These are phyloP conservation scores for Mycena filopes DNA, from an alignment of 768 basidiomycete species.

Conservation along the genomic window DNA sequence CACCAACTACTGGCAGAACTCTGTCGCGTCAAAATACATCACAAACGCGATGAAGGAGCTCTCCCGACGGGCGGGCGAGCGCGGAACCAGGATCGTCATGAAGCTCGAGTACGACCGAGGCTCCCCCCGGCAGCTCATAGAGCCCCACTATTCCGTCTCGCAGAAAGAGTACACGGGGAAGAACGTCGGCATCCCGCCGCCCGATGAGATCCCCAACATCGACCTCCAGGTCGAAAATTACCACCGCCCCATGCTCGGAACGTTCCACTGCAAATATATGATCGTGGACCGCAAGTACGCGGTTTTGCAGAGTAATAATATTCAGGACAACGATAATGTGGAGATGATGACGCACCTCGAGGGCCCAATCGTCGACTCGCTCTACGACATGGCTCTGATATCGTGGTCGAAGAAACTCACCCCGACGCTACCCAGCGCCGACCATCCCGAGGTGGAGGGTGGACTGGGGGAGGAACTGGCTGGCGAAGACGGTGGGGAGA, in stretches of 20 bases:
- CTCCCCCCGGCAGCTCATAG: constrained; percentile 57
- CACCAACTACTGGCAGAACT: constrained; percentile 71
- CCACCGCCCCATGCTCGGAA: constrained; percentile 58
- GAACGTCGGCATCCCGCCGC: constrained; percentile 61
- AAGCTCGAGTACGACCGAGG: constrained; percentile 81
- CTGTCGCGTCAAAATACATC: constrained; percentile 61
- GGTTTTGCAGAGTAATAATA: constrained; percentile 74
- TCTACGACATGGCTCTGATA: constrained; percentile 76
- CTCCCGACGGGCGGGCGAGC: constrained; percentile 55
- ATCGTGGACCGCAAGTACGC: constrained; percentile 76
- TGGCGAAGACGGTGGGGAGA: constrained; percentile 6
- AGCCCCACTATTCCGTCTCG: constrained; percentile 58
- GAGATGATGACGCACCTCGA: constrained; percentile 60
- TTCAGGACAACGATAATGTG: constrained; percentile 59
- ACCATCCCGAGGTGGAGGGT: constrained; percentile 39
- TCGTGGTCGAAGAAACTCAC: constrained; percentile 64
- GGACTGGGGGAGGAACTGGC: constrained; percentile 50
- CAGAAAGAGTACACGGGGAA: constrained; percentile 55
- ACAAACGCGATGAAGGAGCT: constrained; percentile 64
- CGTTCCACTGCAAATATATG: constrained; percentile 79
- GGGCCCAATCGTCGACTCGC: constrained; percentile 73
- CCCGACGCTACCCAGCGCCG: constrained; percentile 56
- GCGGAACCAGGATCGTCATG: constrained; percentile 62
- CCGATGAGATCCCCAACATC: constrained; percentile 68
- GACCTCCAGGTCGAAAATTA: constrained; percentile 70